Evolutionary conservation across 257 asterid species (phyloP), one percentile per base, ranked within the genome.

Genomic region (Forsythia viridissima): DNA sequence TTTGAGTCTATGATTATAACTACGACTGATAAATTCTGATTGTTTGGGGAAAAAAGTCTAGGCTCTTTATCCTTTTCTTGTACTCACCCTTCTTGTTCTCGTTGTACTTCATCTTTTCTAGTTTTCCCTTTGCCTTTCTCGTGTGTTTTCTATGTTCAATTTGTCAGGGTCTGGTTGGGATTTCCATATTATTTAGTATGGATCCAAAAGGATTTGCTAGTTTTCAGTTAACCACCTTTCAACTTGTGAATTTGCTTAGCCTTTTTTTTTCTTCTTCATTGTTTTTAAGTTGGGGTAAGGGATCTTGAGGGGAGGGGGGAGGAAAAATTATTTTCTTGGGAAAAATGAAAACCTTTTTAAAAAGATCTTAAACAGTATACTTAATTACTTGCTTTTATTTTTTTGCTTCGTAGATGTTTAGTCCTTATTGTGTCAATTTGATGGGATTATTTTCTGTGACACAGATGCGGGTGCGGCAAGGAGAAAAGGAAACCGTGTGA

Each of bases 391-490:
- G 67, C 67, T 59, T 57, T 59, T 2, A 59, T 24, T 63, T 12
- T 12, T 12, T 15, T 61, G 34, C 51, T 66, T 42, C 38, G n/a
- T 78, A 13, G 68, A 46, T 39, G 44, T 78, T 59, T 70, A 46
- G 55, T 71, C 57, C 44, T 74, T 40, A 63, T 21, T 70, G 81
- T 70, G 79, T 81, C 81, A 80, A 75, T 74, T 61, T 84, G 85
- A 79, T 63, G 71, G 51, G 84, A 63, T 79, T 70, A 46, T 48
- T 55, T 34, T 80, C 73, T 73, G 46, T 74, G 72, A 52, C 44
- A 81, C 81, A 81, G 83, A 79, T 77, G 66, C 69, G 18, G 75
- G 75, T 75, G 85, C 70, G 70, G 81, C 85, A 63, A 84, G 79
- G 30, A 82, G 80, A 75, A 77, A 79, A 48, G 83, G 81, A 71